Evolutionary conservation across 371 early-diverging fungal species (phyloP).

Genomic region (Haplosporangium sp.): DNA sequence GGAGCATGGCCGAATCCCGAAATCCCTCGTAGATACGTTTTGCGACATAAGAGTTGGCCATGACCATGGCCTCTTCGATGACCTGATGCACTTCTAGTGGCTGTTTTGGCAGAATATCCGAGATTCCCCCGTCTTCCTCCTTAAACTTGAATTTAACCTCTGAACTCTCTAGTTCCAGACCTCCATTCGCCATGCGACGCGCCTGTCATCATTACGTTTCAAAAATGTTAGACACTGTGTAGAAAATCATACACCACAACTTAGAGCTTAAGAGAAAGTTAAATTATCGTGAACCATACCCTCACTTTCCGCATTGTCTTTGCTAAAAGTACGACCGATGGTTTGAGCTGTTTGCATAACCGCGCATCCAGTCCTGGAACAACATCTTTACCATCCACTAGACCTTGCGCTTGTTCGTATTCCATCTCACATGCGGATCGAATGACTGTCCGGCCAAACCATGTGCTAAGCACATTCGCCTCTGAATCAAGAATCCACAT

Average conservation of each 20-base stretch:
- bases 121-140: conserved; percentile 66
- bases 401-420: conserved; percentile 93
- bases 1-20: conserved; percentile 89
- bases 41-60: conserved; percentile 96
- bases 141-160: conserved; percentile 82
- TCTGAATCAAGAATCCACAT: conserved; percentile 75
- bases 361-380: conserved; percentile 63
- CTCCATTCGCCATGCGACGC: conserved; percentile 71
- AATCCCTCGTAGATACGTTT: conserved; percentile 81
- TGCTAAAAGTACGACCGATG: conserved; percentile 64
- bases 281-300: conserved; percentile 40
- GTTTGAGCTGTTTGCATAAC: conserved; percentile 61
- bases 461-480: conserved; percentile 62
- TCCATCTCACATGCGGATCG: conserved; percentile 84
- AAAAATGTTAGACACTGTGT: not conserved
- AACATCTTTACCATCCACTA: conserved; percentile 73
- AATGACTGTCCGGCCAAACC: conserved; percentile 90
- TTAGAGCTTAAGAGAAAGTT: not conserved
- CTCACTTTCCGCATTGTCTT: conserved; percentile 66
- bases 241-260: not conserved
- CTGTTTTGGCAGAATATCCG: conserved; percentile 81
- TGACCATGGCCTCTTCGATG: conserved; percentile 99
- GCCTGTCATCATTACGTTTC: conserved; percentile 32
- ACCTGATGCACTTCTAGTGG: conserved; percentile 92
- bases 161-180: conserved; percentile 77